Evolutionary conservation across 345 rosid genomes (phyloP).

Genomic region (Populus nigra): DNA sequence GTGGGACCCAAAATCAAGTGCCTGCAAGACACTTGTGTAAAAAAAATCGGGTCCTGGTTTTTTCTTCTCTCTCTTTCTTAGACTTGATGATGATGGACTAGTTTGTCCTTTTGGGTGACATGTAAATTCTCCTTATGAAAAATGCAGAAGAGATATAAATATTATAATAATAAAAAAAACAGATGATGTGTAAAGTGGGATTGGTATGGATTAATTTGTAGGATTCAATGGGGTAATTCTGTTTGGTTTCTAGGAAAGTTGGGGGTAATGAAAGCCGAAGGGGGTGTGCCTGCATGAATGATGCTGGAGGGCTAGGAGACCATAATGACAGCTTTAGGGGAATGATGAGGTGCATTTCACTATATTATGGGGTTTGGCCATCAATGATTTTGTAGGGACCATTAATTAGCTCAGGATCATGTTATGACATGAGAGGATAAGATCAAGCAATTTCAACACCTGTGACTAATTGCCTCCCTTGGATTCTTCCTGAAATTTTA

Average conservation of each 20-base stretch:
- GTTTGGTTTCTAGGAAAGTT: neutral
- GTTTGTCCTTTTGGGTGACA: conserved; percentile 1
- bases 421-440: neutral
- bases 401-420: neutral
- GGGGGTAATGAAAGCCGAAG: neutral
- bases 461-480: too few relatives aligned
- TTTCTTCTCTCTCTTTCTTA: neutral
- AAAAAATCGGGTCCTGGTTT: too few relatives aligned
- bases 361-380: neutral
- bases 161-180: neutral
- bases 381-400: neutral
- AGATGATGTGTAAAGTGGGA: neutral
- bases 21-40: conserved; percentile 36
- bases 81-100: conserved; percentile 20
- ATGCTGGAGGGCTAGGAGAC: conserved; percentile 9
- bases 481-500: too few relatives aligned
- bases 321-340: neutral
- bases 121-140: conserved; percentile 3
- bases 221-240: neutral
- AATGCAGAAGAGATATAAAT: neutral
- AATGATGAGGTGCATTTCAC: neutral
- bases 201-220: neutral
- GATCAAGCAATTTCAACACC: neutral
- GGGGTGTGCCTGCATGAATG: neutral
- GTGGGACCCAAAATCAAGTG: conserved; percentile 78